Conservation (phyloP, 2,329 filamentous ascomycete genomes). For the Microdochium bolleyi region DNA sequence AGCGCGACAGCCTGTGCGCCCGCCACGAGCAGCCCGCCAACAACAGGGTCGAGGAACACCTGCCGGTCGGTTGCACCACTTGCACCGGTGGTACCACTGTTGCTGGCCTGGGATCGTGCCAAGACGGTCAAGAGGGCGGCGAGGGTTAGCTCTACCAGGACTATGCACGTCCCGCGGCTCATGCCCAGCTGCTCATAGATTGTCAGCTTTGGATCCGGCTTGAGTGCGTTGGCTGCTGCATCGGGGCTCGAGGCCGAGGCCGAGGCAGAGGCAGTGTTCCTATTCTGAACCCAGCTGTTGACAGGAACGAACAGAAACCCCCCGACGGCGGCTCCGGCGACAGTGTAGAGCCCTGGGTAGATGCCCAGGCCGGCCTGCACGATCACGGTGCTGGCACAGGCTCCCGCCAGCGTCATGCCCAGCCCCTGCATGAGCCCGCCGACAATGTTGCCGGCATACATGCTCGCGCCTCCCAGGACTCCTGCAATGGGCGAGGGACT, state of each 20-base stretch:
- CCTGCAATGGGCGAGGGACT: constrained; percentile 34
- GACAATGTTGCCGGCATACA: constrained; percentile 57
- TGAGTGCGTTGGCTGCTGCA: constrained; percentile 22
- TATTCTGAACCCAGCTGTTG: constrained; percentile 19
- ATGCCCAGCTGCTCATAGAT: constrained; percentile 32
- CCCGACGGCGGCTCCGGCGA: constrained; percentile 46
- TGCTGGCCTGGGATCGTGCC: constrained; percentile 14
- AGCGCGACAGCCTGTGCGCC: constrained; percentile 49
- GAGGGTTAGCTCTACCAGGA: constrained; percentile 34
- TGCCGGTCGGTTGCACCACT: not conserved
- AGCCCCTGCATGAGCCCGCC: constrained; percentile 54
- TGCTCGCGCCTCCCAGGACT: constrained; percentile 33
- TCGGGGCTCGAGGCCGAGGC: no score
- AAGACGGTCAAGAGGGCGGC: constrained; percentile 29
- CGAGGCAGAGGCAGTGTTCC: no score
- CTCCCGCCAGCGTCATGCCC: constrained; percentile 59
- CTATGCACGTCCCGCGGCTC: constrained; percentile 24
- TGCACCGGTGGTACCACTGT: constrained; percentile 8
- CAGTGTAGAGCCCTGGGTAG: constrained; percentile 38
- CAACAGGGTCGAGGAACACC: constrained; percentile 32
- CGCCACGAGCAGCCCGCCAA: constrained; percentile 52
- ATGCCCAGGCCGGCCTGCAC: constrained; percentile 50
- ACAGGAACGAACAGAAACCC: constrained; percentile 34
- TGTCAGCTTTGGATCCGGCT: constrained; percentile 12
- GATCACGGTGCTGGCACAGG: constrained; percentile 58